phyloP scores from a whole-genome alignment of 306 rosid species.

The Cucumis melo region DNA sequence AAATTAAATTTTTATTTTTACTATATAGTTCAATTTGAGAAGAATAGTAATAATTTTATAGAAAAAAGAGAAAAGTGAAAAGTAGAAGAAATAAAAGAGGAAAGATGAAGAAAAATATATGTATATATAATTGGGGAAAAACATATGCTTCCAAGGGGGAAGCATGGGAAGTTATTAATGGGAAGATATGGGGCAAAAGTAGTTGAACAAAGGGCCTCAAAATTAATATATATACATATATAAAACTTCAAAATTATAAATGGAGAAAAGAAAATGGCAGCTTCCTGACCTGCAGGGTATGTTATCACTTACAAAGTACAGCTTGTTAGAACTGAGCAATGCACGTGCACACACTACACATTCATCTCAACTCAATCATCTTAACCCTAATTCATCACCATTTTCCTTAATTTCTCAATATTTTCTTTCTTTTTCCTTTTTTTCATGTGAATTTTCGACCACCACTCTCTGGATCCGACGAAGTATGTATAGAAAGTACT shows the following conservation, averaged over 20 bases:
- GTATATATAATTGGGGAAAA: neutral
- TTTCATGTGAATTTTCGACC: neutral
- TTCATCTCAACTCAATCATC: neutral
- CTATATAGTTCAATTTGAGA: no score
- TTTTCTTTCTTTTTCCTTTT: neutral
- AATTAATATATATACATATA: conserved; percentile 8
- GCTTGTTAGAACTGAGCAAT: neutral
- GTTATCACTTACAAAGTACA: neutral
- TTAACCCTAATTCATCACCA: neutral
- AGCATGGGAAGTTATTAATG: conserved; percentile 59
- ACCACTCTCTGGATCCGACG: neutral
- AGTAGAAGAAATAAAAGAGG: neutral
- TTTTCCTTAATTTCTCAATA: neutral
- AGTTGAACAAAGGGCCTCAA: conserved; percentile 9
- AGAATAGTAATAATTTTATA: neutral
- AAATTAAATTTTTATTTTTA: no score
- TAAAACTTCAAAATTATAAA: neutral
- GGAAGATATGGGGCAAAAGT: conserved; percentile 33
- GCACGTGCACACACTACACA: neutral
- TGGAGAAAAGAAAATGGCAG: neutral
- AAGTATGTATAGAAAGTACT: neutral
- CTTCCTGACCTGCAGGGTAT: conserved; percentile 3
- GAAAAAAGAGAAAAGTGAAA: neutral
- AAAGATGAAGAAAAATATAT: neutral
- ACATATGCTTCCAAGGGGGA: conserved; percentile 52